Evolutionary conservation across 1,139 yeast species (phyloP).

Genomic region (Pichiaceae sp.): DNA sequence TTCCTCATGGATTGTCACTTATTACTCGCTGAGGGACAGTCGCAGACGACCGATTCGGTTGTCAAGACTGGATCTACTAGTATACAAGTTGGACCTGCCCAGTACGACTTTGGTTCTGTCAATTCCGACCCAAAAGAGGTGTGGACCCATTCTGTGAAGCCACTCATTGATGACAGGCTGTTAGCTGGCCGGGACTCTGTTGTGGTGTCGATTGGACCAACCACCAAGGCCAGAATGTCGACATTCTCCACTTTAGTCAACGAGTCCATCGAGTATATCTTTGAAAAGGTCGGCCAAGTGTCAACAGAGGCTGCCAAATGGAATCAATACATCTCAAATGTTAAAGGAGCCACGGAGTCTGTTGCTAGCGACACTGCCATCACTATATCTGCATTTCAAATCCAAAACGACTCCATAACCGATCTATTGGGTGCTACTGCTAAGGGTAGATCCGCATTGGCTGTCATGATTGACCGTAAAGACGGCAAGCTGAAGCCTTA

Average conservation of each 20-base stretch:
- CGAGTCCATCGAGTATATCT: conserved; percentile 12
- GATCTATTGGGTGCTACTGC: conserved; percentile 27
- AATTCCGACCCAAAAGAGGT: background rate
- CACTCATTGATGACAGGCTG: conserved; percentile 16
- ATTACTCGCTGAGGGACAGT: no score
- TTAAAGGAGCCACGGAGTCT: background rate
- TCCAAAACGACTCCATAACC: conserved; percentile 31
- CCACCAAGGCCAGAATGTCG: conserved; percentile 20
- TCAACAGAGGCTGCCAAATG: conserved; percentile 7
- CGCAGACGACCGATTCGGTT: no score
- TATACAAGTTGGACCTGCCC: background rate
- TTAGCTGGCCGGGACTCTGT: conserved; percentile 30
- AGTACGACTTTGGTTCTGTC: background rate
- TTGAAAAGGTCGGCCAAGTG: conserved; percentile 7
- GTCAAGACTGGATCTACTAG: no score
- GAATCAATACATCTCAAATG: background rate
- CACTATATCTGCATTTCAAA: conserved; percentile 34
- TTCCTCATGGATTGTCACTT: no score
- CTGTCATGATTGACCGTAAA: conserved; percentile 22
- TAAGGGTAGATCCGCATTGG: conserved; percentile 12
- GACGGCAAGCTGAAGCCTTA: conserved; percentile 31
- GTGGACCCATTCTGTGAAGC: conserved; percentile 7
- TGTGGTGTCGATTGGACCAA: conserved; percentile 42
- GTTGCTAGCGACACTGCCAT: conserved; percentile 5
- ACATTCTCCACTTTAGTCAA: background rate